A percentile compares a stretch with the other conserved stretches of the same genome.
Conservation (phyloP, 208 protist genomes). For the Entamoeba dispar region DNA sequence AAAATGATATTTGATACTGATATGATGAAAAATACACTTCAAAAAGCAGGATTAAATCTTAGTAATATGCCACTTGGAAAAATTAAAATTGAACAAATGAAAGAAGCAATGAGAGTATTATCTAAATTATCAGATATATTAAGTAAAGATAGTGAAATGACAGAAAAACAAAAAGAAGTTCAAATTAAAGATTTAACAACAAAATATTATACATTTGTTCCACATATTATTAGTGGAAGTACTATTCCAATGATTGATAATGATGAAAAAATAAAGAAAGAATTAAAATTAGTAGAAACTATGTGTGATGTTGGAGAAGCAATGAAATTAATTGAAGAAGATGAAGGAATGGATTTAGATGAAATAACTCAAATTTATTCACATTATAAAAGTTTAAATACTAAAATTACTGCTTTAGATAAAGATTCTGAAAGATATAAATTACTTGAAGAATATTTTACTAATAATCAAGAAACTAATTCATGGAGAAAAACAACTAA, state of each 20-base stretch:
- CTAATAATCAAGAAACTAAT: slow-evolving; percentile 25
- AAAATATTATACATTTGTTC: slow-evolving; percentile 33
- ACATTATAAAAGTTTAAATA: slow-evolving; percentile 20
- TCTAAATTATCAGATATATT: slow-evolving; percentile 7
- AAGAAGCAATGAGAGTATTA: slow-evolving; percentile 26
- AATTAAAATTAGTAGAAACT: slow-evolving; percentile 22
- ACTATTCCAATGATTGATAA: slow-evolving; percentile 18
- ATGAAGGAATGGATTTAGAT: background rate
- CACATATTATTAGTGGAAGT: slow-evolving; percentile 18
- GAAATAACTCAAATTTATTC: slow-evolving; percentile 10
- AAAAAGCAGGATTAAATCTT: background rate
- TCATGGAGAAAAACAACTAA: slow-evolving; percentile 13
- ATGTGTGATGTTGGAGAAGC: slow-evolving; percentile 26
- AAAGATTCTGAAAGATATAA: background rate
- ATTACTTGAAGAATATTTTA: slow-evolving; percentile 17
- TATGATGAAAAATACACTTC: background rate
- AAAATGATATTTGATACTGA: background rate
- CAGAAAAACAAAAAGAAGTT: background rate
- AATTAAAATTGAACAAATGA: slow-evolving; percentile 34
- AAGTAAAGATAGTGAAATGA: background rate
- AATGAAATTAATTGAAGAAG: slow-evolving; percentile 10
- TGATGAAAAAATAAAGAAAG: slow-evolving; percentile 22
- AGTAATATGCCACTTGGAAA: slow-evolving; percentile 35
- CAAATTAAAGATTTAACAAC: slow-evolving; percentile 7
- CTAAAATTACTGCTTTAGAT: slow-evolving; percentile 7